Evolutionary conservation across 768 basidiomycete genomes (phyloP).

Genomic region (Hysterangium stoloniferum): DNA sequence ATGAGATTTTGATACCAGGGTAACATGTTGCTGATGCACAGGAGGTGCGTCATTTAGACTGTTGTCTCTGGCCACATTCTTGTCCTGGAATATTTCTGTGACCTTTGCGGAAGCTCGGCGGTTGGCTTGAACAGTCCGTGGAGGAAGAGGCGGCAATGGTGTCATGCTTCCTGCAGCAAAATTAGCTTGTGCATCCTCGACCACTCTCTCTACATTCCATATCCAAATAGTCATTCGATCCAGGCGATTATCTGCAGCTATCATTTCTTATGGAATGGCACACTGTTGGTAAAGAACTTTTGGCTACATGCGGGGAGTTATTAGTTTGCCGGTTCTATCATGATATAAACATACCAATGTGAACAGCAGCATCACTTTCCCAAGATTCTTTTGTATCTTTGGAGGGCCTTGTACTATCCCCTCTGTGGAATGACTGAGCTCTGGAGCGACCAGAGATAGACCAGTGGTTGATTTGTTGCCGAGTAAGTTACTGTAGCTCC

Average conservation of each 20-base stretch:
- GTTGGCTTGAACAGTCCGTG: slow-evolving; percentile 53
- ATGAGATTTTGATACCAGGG: slow-evolving; percentile 60
- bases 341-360: slow-evolving; percentile 35
- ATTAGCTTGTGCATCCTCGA: slow-evolving; percentile 70
- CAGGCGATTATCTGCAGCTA: slow-evolving; percentile 43
- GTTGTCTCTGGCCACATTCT: slow-evolving; percentile 30
- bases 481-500: slow-evolving; percentile 30
- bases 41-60: slow-evolving; percentile 25
- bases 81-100: slow-evolving; percentile 60
- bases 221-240: slow-evolving; percentile 81
- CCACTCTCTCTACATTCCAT: slow-evolving; percentile 76
- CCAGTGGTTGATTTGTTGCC: slow-evolving; percentile 19
- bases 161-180: slow-evolving; percentile 50
- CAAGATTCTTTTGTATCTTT: slow-evolving; percentile 32
- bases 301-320: slow-evolving; percentile 23
- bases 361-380: slow-evolving; percentile 39
- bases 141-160: slow-evolving; percentile 54
- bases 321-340: neutral
- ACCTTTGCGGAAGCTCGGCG: slow-evolving; percentile 33
- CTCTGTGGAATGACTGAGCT: neutral
- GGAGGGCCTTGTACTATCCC: neutral
- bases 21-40: slow-evolving; percentile 40
- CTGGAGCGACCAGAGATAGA: slow-evolving; percentile 8
- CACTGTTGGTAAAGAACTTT: slow-evolving; percentile 47
- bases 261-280: slow-evolving; percentile 47